Base-by-base conservation (phyloP, 2,329 filamentous ascomycete species). In the Colletotrichum viniferum region DNA sequence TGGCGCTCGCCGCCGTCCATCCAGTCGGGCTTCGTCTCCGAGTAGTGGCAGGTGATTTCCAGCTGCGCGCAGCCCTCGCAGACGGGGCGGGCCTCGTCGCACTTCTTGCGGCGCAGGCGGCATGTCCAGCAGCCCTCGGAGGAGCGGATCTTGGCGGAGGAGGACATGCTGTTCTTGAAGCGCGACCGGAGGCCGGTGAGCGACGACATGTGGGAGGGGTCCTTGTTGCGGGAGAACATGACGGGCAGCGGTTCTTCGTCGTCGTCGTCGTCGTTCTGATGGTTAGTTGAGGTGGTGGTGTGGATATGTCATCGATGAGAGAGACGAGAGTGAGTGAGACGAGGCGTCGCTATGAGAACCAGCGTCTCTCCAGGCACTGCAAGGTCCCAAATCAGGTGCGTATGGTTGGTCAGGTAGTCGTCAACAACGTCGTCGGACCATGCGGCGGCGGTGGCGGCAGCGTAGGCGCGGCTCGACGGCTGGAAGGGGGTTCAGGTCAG, bases 41-140 rank as follows among this genome's bases (percentile, higher is more conserved):
- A 82, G 78, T 88, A 91, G 74, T 90, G 81, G 79, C 91, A 93
- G 21, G 86, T 87, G 72, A 92, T 92, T 64, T 89, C 85, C n/a
- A 93, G 86, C 3, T 83, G 80, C 16, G 82, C 80, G 81, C 91
- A 93, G 43, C 80, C 83, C 7, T 86, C 83, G 81, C 91, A 93
- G 12, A 86, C 79, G 13, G 90, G 90, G 3, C 84, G 86, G 28
- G 79, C 83, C 79, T 91, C 89, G 77, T 92, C 89, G 80, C 91
- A 93, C 79, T 91, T 92, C 79, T 92, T 93, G 78, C 89, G 89
- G 24, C 91, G 88, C 13, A 92, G 85, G 26, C 90, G 87, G 78
- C 91, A 92, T 4, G 90, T 92, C 89, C 90, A 92, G 80, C 90
- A 92, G 74, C 90, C 90, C 9, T 84, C 86, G 65, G 85, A 85